phyloP scores from a whole-genome alignment of 345 rosid genomes.

The Arabis hirsuta region DNA sequence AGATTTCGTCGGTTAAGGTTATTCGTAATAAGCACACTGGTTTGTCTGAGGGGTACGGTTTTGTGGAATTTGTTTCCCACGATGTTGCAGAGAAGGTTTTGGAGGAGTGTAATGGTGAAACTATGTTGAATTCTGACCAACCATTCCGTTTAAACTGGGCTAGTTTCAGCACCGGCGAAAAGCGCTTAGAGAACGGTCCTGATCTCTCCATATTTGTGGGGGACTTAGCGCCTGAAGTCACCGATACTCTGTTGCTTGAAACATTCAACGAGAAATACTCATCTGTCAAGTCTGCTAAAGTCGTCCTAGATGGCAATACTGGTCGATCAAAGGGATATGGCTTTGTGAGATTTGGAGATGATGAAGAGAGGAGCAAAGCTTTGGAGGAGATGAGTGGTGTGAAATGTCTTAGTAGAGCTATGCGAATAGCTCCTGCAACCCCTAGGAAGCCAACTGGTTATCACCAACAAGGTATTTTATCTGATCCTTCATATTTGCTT shows the following conservation, averaged over 20 bases:
- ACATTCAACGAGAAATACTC: slow-evolving; percentile 71
- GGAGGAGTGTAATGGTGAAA: slow-evolving; percentile 59
- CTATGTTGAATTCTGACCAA: slow-evolving; percentile 82
- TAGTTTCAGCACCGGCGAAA: slow-evolving; percentile 80
- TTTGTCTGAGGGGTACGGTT: slow-evolving; percentile 89
- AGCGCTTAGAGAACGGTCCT: slow-evolving; percentile 80
- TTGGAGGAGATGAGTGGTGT: slow-evolving; percentile 91
- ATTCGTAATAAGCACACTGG: slow-evolving; percentile 93
- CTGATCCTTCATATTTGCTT: background rate
- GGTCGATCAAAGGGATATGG: slow-evolving; percentile 96
- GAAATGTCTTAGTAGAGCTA: slow-evolving; percentile 79
- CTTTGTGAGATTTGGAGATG: slow-evolving; percentile 96
- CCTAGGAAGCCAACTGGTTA: slow-evolving; percentile 89
- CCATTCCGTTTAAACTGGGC: slow-evolving; percentile 95
- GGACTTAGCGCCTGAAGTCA: slow-evolving; percentile 92
- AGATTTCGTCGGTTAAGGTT: slow-evolving; percentile 89
- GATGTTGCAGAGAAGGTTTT: slow-evolving; percentile 85
- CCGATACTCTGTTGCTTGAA: slow-evolving; percentile 71
- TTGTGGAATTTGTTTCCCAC: slow-evolving; percentile 85
- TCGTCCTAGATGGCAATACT: slow-evolving; percentile 84
- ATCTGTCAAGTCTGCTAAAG: slow-evolving; percentile 95
- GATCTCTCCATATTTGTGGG: slow-evolving; percentile 97
- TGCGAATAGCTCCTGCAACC: slow-evolving; percentile 92
- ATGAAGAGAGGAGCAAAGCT: slow-evolving; percentile 70
- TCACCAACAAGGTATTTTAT: slow-evolving; percentile 68